Evolutionary conservation across 768 basidiomycete species (phyloP), one percentile per base, ranked within the genome.

Genomic region (Dioszegia hungarica): DNA sequence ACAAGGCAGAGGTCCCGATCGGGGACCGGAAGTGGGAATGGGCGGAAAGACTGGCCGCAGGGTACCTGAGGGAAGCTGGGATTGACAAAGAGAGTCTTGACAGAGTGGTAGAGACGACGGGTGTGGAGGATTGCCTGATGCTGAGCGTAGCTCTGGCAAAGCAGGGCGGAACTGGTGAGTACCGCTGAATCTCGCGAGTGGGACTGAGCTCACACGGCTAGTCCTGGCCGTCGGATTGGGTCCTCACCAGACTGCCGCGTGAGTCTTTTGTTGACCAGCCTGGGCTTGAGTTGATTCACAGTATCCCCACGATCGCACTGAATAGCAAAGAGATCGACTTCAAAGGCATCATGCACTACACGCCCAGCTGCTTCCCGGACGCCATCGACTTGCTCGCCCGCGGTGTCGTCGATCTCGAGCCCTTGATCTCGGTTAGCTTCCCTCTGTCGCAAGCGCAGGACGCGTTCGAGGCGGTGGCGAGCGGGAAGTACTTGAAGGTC

Each of bases 311-410:
- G 24, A 31, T 72, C 19, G 70, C 70, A 15, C 63, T 72, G 5
- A 69, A 67, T 28, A 72, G 69, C 62, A 72, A 72, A 56, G 70
- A 72, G 45, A 54, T 72, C 56, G 67, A 72, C 43, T 54, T 72
- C 27, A 56, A 51, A 39, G 70, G 70, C 25, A 63, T 72, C 61
- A 72, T 67, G 5, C 64, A 67, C 43, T 72, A 72, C 56, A 69
- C 62, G 31, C 53, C 62, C 0, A 61, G 63, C 12, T 67, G 66
- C 38, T 70, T 70, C 66, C 68, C 66, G 1, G 59, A 61, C 0
- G 68, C 68, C 5, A 65, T 70, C 36, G 68, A 70, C 34, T 56
- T 70, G 55, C 49, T 70, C 12, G 25, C 49, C 10, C 53, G 68
- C 39, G 63, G 66, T 2, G 63, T 66, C 1, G 68, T 70, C 27